Percentiles rank a stretch among this genome's conserved stretches.
phyloP scores from a whole-genome alignment of 768 basidiomycete species.

The Agrocybe praecox region DNA sequence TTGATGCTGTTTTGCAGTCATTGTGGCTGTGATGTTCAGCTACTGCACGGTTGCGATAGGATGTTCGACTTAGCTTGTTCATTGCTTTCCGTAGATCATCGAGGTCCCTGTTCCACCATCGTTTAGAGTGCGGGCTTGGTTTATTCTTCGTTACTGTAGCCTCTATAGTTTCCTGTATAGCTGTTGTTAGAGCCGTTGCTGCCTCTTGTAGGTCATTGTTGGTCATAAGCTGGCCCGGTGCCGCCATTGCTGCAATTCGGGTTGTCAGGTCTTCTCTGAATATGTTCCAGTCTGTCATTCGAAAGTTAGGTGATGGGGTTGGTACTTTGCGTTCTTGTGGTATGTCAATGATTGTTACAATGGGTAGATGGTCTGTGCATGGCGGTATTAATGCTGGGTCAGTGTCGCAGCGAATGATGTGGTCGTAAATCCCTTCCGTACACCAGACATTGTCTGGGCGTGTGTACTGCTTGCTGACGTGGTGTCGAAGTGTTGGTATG shows the following conservation, averaged over 20 bases:
- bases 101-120: constrained; percentile 29
- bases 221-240: background rate
- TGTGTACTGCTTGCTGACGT: constrained; percentile 31
- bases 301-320: constrained; percentile 12
- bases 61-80: constrained; percentile 10
- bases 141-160: background rate
- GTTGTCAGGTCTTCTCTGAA: constrained; percentile 22
- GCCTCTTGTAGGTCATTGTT: background rate
- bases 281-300: constrained; percentile 16
- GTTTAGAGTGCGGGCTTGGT: constrained; percentile 7
- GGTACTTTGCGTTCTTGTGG: background rate
- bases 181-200: constrained; percentile 2
- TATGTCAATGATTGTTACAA: constrained; percentile 31
- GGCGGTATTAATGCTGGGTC: constrained; percentile 12
- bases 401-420: constrained; percentile 29
- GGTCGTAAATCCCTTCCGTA: constrained; percentile 10
- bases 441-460: constrained; percentile 48
- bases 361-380: constrained; percentile 42
- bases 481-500: constrained; percentile 32
- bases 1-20: constrained; percentile 6
- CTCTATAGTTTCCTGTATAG: constrained; percentile 11
- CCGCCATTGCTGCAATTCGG: constrained; percentile 19
- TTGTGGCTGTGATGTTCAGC: constrained; percentile 24
- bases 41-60: background rate
- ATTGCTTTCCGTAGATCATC: constrained; percentile 9